phyloP scores from a whole-genome alignment of 495 filamentous ascomycete species.

The Terfezia boudieri region DNA sequence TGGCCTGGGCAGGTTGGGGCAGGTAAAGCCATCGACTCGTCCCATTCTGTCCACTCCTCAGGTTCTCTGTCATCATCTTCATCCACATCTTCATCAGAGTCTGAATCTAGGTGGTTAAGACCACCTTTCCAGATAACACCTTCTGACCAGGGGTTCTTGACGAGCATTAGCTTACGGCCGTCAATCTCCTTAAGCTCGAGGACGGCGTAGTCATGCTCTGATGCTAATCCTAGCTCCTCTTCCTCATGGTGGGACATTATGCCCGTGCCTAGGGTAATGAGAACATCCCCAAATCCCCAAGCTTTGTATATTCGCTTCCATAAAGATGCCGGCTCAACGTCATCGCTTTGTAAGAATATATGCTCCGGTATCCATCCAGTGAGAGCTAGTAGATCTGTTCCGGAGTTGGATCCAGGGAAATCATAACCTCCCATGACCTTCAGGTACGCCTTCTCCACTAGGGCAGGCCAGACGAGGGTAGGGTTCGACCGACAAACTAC shows the following conservation, averaged over 20 bases:
- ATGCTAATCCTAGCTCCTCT: conserved; percentile 53
- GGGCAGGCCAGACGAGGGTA: conserved; percentile 62
- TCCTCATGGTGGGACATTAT: conserved; percentile 51
- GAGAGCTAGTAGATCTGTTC: conserved; percentile 72
- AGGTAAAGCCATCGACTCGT: conserved; percentile 2
- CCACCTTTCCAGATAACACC: conserved; percentile 44
- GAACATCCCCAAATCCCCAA: conserved; percentile 57
- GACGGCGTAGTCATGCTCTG: conserved; percentile 86
- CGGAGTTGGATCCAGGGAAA: conserved; percentile 95
- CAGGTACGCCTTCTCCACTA: conserved; percentile 94
- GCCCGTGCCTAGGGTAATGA: conserved; percentile 79
- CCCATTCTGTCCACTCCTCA: conserved; percentile 4
- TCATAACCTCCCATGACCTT: conserved; percentile 93
- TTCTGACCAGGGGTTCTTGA: conserved; percentile 94
- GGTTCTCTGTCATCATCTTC: conserved; percentile 5
- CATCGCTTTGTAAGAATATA: conserved; percentile 63
- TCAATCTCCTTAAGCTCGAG: conserved; percentile 46
- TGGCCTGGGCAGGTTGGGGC: conserved; percentile 30
- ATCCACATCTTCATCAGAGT: not conserved
- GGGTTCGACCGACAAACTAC: conserved; percentile 74
- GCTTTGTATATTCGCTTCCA: conserved; percentile 59
- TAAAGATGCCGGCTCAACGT: conserved; percentile 45
- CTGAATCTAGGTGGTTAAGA: conserved; percentile 1
- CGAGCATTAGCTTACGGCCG: conserved; percentile 40
- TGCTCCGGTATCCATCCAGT: conserved; percentile 97